A percentile compares a stretch with the other conserved stretches of the same genome.
These are phyloP conservation scores for Calocybe cyanea DNA, from an alignment of 768 basidiomycete species.

Conservation along the genomic window DNA sequence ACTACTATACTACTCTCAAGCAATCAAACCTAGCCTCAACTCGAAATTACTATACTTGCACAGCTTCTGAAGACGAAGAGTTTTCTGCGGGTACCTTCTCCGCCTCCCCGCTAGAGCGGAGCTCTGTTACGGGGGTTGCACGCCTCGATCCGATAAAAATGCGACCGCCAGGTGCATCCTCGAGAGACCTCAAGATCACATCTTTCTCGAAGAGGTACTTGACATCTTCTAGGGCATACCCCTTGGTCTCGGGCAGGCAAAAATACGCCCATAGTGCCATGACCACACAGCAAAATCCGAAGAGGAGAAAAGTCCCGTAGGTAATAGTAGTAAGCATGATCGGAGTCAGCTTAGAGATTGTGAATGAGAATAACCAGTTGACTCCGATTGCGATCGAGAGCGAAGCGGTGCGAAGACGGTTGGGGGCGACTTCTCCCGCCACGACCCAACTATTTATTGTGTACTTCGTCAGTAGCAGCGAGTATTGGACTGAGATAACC, in stretches of 20 bases:
- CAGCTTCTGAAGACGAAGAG: too few relatives aligned
- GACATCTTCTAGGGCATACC: constrained; percentile 44
- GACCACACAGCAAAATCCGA: constrained; percentile 37
- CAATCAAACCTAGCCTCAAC: neutral
- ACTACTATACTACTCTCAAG: neutral
- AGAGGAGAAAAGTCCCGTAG: constrained; percentile 39
- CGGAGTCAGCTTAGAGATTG: constrained; percentile 40
- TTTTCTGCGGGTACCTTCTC: neutral
- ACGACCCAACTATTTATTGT: constrained; percentile 29
- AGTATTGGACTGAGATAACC: neutral
- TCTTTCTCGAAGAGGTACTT: constrained; percentile 39
- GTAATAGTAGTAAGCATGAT: constrained; percentile 29
- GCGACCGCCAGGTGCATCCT: constrained; percentile 38
- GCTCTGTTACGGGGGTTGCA: constrained; percentile 21
- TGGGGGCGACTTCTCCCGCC: constrained; percentile 40
- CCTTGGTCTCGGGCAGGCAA: constrained; percentile 44
- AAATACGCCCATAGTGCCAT: constrained; percentile 42
- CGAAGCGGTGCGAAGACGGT: constrained; percentile 36
- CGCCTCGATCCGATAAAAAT: constrained; percentile 27
- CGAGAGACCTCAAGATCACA: constrained; percentile 29
- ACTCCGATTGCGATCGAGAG: constrained; percentile 35
- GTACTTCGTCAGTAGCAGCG: constrained; percentile 5
- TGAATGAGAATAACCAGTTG: constrained; percentile 46
- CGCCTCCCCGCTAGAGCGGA: constrained; percentile 8
- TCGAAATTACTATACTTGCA: too few relatives aligned